Conservation (phyloP, 2,329 filamentous ascomycete genomes). For the Trichoderma breve region DNA sequence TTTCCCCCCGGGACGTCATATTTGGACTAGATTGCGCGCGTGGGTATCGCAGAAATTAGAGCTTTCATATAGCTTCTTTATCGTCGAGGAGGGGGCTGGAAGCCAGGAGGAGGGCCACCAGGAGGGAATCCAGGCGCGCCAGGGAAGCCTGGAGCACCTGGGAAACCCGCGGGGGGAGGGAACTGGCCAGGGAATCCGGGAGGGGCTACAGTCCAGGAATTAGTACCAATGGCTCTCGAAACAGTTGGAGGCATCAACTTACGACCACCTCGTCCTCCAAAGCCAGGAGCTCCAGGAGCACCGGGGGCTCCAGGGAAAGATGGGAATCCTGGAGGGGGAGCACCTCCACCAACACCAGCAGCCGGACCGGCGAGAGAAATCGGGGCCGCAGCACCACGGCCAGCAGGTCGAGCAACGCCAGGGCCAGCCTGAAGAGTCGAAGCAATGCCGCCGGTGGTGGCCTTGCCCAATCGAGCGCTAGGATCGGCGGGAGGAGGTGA, state of each 20-base stretch:
- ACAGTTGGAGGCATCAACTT: constrained; percentile 32
- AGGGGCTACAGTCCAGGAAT: constrained; percentile 42
- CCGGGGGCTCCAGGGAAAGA: constrained; percentile 53
- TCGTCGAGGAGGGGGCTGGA: constrained; percentile 69
- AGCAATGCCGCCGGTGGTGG: constrained; percentile 64
- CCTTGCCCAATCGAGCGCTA: constrained; percentile 80
- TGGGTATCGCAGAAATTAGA: constrained; percentile 21
- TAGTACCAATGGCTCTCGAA: constrained; percentile 28
- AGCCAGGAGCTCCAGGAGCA: constrained; percentile 45
- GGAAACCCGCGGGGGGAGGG: constrained; percentile 46
- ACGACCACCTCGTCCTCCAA: constrained; percentile 51
- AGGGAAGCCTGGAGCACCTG: constrained; percentile 37
- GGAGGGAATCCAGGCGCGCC: constrained; percentile 52
- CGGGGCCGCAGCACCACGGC: constrained; percentile 71
- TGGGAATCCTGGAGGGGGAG: constrained; percentile 61
- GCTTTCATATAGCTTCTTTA: constrained; percentile 34
- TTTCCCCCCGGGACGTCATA: not conserved
- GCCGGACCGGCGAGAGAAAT: constrained; percentile 79
- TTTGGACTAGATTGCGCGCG: constrained; percentile 16
- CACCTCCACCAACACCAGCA: constrained; percentile 75
- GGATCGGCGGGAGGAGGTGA: constrained; percentile 94
- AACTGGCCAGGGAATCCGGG: constrained; percentile 52
- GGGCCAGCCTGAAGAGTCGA: constrained; percentile 77
- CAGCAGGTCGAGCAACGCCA: constrained; percentile 87
- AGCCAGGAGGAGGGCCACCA: constrained; percentile 55